phyloP scores from a whole-genome alignment of 371 early-diverging fungal genomes.

The Lichtheimia ornata region DNA sequence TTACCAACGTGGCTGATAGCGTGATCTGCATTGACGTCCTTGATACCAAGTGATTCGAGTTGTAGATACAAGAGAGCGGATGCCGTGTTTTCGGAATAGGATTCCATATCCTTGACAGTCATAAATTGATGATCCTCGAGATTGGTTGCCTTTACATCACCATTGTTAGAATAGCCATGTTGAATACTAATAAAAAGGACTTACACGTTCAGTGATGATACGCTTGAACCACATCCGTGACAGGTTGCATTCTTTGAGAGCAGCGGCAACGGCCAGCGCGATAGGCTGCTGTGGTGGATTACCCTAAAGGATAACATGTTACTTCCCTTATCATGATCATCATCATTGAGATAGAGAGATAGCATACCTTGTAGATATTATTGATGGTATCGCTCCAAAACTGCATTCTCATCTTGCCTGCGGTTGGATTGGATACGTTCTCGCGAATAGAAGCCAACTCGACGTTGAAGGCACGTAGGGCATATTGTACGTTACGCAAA shows the following conservation, averaged over 20 bases:
- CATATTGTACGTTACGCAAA: conserved; percentile 69
- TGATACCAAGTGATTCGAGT: conserved; percentile 82
- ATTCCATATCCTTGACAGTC: conserved; percentile 79
- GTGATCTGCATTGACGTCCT: conserved; percentile 86
- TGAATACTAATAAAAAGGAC: neutral
- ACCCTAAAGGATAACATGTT: conserved; percentile 41
- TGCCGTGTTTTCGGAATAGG: conserved; percentile 86
- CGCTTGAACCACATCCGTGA: conserved; percentile 72
- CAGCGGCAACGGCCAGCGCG: conserved; percentile 54
- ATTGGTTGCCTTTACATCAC: conserved; percentile 52
- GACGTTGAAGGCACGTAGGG: conserved; percentile 85
- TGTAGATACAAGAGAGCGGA: conserved; percentile 85
- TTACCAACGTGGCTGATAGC: conserved; percentile 90
- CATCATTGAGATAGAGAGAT: neutral
- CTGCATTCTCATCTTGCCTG: conserved; percentile 82
- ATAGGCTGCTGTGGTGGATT: conserved; percentile 76
- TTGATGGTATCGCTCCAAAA: conserved; percentile 84
- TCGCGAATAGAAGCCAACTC: conserved; percentile 84
- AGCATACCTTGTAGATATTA: conserved; percentile 61
- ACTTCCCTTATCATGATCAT: neutral
- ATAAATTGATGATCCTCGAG: conserved; percentile 70
- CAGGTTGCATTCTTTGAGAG: conserved; percentile 50
- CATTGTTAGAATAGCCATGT: no score
- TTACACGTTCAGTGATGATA: conserved; percentile 74
- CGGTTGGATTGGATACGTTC: conserved; percentile 62